Percentiles rank a stretch among this genome's conserved stretches.
Conservation (phyloP, 495 filamentous ascomycete species). For the Neurospora terricola region DNA sequence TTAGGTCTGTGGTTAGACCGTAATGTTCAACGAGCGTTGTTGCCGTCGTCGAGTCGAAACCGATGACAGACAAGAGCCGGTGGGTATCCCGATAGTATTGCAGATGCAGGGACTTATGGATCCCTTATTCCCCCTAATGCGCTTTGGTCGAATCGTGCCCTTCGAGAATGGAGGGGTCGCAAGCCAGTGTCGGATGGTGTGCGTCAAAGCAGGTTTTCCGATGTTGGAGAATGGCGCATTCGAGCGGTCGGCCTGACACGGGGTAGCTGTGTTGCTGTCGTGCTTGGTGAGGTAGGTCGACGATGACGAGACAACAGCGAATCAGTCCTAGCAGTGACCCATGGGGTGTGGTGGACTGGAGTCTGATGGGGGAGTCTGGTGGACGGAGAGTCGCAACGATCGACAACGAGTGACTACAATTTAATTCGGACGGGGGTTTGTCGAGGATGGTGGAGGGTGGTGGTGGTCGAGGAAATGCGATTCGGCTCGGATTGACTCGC, state of each 20-base stretch:
- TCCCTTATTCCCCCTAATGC: background rate
- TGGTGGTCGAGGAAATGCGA: background rate
- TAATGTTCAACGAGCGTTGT: background rate
- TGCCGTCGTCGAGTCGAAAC: background rate
- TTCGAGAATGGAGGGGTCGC: constrained; percentile 1
- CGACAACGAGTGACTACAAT: background rate
- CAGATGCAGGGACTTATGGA: background rate
- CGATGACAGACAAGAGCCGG: background rate
- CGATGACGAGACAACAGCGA: background rate
- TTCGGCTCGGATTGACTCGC: background rate
- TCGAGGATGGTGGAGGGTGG: background rate
- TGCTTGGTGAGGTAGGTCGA: background rate
- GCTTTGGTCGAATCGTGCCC: background rate
- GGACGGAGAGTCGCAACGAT: background rate
- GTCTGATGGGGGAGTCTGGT: background rate
- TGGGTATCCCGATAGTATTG: constrained; percentile 9
- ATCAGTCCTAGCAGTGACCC: background rate
- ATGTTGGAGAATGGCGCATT: constrained; percentile 11
- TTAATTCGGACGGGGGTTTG: background rate
- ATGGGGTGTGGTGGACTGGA: background rate
- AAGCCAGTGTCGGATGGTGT: constrained; percentile 12
- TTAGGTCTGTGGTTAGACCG: background rate
- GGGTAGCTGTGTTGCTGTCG: background rate
- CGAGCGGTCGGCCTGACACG: background rate
- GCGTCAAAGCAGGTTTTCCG: constrained; percentile 16